phyloP scores from a whole-genome alignment of 257 asterid species.

The Knoxia roxburghii region DNA sequence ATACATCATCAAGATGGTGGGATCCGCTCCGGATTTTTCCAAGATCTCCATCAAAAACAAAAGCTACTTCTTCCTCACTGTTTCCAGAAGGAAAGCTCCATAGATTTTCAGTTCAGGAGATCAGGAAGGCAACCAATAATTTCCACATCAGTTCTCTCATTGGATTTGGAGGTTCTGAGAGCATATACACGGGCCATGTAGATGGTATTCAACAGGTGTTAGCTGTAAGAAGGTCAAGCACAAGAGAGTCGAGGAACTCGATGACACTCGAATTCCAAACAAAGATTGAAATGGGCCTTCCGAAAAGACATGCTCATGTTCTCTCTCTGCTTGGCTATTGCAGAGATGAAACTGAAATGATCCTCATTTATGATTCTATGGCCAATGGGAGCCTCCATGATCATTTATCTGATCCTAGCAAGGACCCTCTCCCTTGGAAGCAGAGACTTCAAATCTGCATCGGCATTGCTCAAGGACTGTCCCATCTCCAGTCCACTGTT shows the following conservation, averaged over 20 bases:
- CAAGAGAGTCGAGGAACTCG: constrained; percentile 35
- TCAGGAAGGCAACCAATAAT: constrained; percentile 50
- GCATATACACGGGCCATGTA: constrained; percentile 38
- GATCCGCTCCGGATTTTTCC: constrained; percentile 38
- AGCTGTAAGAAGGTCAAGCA: constrained; percentile 48
- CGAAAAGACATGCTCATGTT: constrained; percentile 33
- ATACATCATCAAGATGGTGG: constrained; percentile 40
- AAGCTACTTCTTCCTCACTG: constrained; percentile 22
- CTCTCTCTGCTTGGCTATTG: constrained; percentile 51
- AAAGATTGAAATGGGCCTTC: constrained; percentile 31
- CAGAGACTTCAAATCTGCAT: constrained; percentile 61
- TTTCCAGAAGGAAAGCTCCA: constrained; percentile 28
- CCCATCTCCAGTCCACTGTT: constrained; percentile 36
- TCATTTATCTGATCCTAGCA: constrained; percentile 47
- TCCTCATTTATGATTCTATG: constrained; percentile 48
- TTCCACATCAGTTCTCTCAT: constrained; percentile 43
- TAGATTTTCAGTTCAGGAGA: constrained; percentile 38
- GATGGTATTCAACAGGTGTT: constrained; percentile 32
- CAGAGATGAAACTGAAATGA: constrained; percentile 35
- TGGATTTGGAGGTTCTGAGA: constrained; percentile 48
- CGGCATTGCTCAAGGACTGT: constrained; percentile 47
- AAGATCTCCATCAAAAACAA: constrained; percentile 42
- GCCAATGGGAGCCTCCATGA: constrained; percentile 52
- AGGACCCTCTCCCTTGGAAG: constrained; percentile 59
- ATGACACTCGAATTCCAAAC: constrained; percentile 45